These are phyloP conservation scores for Chaetomidium leptoderma DNA, from an alignment of 495 filamentous ascomycete species.

Conservation along the genomic window DNA sequence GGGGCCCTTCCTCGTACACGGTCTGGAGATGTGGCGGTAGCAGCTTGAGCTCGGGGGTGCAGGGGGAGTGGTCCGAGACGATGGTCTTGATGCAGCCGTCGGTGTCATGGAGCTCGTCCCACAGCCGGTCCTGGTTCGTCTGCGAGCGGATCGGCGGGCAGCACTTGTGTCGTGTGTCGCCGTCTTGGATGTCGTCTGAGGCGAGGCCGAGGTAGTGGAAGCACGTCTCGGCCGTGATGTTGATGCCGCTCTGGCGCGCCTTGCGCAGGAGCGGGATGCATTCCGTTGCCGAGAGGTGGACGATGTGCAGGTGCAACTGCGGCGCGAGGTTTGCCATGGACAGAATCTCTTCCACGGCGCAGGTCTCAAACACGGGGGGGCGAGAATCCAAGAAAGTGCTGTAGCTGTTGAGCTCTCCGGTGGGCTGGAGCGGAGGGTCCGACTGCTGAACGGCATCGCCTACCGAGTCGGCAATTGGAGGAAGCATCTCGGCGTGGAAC, in stretches of 20 bases:
- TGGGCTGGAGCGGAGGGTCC: constrained; percentile 65
- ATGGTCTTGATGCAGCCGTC: constrained; percentile 86
- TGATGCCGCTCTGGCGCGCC: constrained; percentile 72
- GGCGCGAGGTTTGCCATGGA: constrained; percentile 77
- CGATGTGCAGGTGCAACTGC: constrained; percentile 83
- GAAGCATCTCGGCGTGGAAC: constrained; percentile 99
- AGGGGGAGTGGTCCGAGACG: constrained; percentile 95
- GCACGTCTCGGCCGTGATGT: constrained; percentile 95
- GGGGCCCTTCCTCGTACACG: constrained; percentile 25
- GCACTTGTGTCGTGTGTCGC: constrained; percentile 95
- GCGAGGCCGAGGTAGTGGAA: constrained; percentile 96
- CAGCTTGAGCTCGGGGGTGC: constrained; percentile 89
- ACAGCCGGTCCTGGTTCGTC: constrained; percentile 81
- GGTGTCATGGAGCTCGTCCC: constrained; percentile 68
- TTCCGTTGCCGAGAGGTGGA: constrained; percentile 88
- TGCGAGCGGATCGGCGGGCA: constrained; percentile 89
- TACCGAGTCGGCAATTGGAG: constrained; percentile 75
- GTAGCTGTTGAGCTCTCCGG: constrained; percentile 75
- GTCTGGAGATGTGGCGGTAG: constrained; percentile 61
- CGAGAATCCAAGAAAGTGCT: constrained; percentile 89
- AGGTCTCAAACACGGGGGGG: constrained; percentile 85
- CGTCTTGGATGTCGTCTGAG: constrained; percentile 77
- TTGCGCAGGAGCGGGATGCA: constrained; percentile 83
- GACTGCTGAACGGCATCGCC: constrained; percentile 74
- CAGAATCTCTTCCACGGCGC: constrained; percentile 81